phyloP scores from a whole-genome alignment of 31 red algal species.

The Asparagopsis taxiformis region DNA sequence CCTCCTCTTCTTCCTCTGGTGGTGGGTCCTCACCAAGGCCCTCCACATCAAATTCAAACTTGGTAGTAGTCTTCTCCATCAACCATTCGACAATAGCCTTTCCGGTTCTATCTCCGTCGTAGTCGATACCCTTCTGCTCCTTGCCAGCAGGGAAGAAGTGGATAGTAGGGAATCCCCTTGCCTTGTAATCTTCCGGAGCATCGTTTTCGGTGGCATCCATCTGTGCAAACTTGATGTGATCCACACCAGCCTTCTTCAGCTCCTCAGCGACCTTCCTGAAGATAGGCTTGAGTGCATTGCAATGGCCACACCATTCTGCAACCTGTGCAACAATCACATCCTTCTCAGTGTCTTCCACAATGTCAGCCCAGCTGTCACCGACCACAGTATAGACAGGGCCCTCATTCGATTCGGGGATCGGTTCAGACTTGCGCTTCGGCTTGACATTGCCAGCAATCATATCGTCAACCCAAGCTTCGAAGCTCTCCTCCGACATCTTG shows the following conservation, averaged over 20 bases:
- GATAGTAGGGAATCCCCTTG: constrained; percentile 88
- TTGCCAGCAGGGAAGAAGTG: constrained; percentile 91
- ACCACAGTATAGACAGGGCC: constrained; percentile 87
- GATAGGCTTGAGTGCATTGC: constrained; percentile 65
- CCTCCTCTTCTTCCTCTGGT: constrained; percentile 48
- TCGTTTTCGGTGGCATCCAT: constrained; percentile 98
- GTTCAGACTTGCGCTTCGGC: constrained; percentile 71
- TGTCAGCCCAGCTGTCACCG: constrained; percentile 74
- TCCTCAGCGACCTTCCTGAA: constrained; percentile 74
- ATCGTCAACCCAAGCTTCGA: constrained; percentile 68
- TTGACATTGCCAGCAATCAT: constrained; percentile 72
- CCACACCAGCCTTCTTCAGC: constrained; percentile 57
- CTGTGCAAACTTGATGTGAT: constrained; percentile 70
- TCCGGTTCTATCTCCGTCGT: constrained; percentile 60
- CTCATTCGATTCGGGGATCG: constrained; percentile 63
- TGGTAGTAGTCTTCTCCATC: constrained; percentile 55
- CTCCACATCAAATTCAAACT: constrained; percentile 64
- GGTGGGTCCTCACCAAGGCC: constrained; percentile 50
- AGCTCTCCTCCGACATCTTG: constrained; percentile 41
- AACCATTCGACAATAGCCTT: constrained; percentile 82
- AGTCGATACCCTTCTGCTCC: constrained; percentile 76
- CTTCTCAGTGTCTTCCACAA: constrained; percentile 73
- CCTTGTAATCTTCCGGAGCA: constrained; percentile 88
- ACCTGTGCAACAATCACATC: constrained; percentile 93
- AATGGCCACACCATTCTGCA: constrained; percentile 95